Evolutionary conservation across 495 filamentous ascomycete genomes (phyloP), one percentile per base, ranked within the genome.

Genomic region (Cercophora scortea): DNA sequence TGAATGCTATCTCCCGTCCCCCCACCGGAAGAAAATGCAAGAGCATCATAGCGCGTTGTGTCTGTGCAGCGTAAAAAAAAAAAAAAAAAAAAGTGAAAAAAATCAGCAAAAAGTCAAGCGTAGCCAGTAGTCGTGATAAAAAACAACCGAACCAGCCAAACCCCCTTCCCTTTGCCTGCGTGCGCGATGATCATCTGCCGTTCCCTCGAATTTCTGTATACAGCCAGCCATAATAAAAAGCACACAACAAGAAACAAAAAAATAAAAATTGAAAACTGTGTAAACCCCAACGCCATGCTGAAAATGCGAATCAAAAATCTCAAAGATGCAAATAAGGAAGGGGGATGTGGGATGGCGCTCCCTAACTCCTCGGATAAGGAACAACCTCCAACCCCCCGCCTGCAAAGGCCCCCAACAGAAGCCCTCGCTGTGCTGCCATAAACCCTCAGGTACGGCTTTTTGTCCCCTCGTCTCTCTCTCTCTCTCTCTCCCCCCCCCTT

Each of bases 271-370:
- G 25, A 25, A 25, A 25, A 25, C 2, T 5, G 25, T 2, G 25
- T n/a, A 39, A 54, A 38, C 52, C 52, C 52, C 52, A 54, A 54
- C 52, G 45, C 52, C 52, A 49, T 54, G 52, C 52, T 54, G 52
- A 54, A 54, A 34, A 52, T 42, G 25, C 32, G 32, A 49, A 49
- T 33, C 12, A 50, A 49, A 53, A 47, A 36, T 17, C 32, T 13
- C 11, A 47, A 48, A 44, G 42, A 16, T 35, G 15, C 18, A 10
- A 18, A 9, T 43, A 19, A 43, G n/a, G 2, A 15, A 4, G 10
- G 11, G 12, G 38, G n/a, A n/a, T n/a, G n/a, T n/a, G n/a, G n/a
- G n/a, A n/a, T n/a, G n/a, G n/a, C n/a, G n/a, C 15, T 41, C 12
- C 15, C 38, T n/a, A n/a, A 41, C 12, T 3, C 38, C 12, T 41